A percentile compares a stretch with the other conserved stretches of the same genome.
These are phyloP conservation scores for Crithidia brevicula DNA, from an alignment of 208 protist species.

Conservation along the genomic window DNA sequence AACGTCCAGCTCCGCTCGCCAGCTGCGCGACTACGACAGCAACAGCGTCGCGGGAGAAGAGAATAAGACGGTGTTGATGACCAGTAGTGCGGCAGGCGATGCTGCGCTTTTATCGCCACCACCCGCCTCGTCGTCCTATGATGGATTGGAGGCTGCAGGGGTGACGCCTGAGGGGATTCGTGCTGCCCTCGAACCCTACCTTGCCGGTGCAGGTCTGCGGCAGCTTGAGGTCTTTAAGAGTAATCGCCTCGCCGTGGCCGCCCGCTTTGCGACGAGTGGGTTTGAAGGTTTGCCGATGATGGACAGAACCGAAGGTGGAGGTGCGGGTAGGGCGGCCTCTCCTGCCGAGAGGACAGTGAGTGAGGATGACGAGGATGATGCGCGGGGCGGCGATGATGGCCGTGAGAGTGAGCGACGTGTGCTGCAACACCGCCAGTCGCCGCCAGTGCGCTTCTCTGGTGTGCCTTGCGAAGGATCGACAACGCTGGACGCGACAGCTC, in stretches of 20 bases:
- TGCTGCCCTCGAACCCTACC: constrained; percentile 45
- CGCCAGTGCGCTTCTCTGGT: too few relatives aligned
- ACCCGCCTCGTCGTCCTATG: background rate
- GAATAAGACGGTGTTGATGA: background rate
- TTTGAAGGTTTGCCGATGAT: constrained; percentile 31
- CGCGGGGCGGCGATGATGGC: background rate
- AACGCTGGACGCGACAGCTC: too few relatives aligned
- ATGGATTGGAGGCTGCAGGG: constrained; percentile 1
- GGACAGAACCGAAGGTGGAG: too few relatives aligned
- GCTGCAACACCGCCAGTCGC: too few relatives aligned
- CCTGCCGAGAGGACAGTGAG: background rate
- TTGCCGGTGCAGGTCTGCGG: constrained; percentile 40
- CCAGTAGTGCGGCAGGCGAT: background rate
- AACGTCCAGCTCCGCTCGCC: background rate
- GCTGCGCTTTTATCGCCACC: background rate
- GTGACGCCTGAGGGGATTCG: constrained; percentile 36
- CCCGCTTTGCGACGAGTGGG: constrained; percentile 35
- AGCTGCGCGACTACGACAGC: background rate
- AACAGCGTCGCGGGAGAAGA: background rate
- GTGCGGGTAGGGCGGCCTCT: too few relatives aligned
- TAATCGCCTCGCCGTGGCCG: constrained; percentile 37
- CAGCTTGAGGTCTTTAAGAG: constrained; percentile 62
- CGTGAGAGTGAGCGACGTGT: too few relatives aligned
- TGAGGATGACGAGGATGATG: background rate
- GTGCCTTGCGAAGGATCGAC: too few relatives aligned